phyloP scores from a whole-genome alignment of 164 flowering plant species.

The Sextonia rubra region DNA sequence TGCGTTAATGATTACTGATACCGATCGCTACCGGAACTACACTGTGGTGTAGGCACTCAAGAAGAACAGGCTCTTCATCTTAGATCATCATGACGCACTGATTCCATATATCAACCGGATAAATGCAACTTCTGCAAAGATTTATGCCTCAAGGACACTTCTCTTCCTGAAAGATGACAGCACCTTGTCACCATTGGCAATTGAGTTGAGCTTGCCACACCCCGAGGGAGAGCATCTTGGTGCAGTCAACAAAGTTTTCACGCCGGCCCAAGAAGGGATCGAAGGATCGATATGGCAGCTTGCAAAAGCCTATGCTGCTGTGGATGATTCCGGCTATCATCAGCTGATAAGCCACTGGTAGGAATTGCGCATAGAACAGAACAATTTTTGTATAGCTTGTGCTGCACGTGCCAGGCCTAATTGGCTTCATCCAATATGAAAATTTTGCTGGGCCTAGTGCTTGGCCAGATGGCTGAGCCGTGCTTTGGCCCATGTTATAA shows the following conservation, averaged over 20 bases:
- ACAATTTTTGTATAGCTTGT: not conserved
- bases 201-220: slow-evolving; percentile 87
- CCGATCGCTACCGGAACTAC: not conserved
- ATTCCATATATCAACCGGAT: slow-evolving; percentile 61
- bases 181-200: slow-evolving; percentile 74
- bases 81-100: slow-evolving; percentile 80
- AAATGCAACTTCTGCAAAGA: slow-evolving; percentile 61
- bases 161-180: slow-evolving; percentile 70
- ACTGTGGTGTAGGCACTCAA: slow-evolving; percentile 1
- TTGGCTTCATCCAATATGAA: no score
- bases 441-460: no score
- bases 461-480: not conserved
- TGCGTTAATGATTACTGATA: not conserved
- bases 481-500: not conserved
- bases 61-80: slow-evolving; percentile 54
- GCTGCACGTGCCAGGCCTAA: not conserved
- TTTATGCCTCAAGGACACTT: slow-evolving; percentile 70
- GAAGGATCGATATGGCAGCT: slow-evolving; percentile 75
- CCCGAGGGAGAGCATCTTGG: slow-evolving; percentile 66
- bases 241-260: slow-evolving; percentile 54
- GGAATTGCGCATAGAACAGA: not conserved
- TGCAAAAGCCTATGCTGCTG: slow-evolving; percentile 87
- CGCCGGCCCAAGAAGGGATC: slow-evolving; percentile 54
- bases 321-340: slow-evolving; percentile 83
- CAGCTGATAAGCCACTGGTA: slow-evolving; percentile 96